Conservation (phyloP, 805 yeast species). For the Candida oleophila region DNA sequence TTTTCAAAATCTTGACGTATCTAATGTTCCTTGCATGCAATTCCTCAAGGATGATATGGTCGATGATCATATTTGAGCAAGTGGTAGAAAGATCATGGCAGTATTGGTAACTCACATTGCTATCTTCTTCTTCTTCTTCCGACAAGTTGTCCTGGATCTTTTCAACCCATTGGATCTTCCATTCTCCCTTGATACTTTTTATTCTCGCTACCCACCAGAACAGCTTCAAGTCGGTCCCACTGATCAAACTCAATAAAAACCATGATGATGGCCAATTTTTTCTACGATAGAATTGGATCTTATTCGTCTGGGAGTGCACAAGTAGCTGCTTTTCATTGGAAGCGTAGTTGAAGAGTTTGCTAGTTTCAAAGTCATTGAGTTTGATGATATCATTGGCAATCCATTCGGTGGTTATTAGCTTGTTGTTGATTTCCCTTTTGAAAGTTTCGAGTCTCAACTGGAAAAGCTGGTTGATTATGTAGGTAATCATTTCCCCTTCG, state of each 20-base stretch:
- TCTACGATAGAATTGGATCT: constrained; percentile 43
- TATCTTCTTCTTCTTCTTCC: not conserved
- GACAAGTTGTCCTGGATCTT: constrained; percentile 15
- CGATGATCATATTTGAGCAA: constrained; percentile 48
- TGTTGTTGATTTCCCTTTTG: constrained; percentile 50
- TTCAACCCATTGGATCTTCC: constrained; percentile 55
- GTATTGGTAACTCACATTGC: constrained; percentile 25
- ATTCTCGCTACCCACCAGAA: constrained; percentile 56
- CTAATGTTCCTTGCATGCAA: constrained; percentile 39
- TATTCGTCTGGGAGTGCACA: constrained; percentile 3
- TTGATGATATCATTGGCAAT: constrained; percentile 53
- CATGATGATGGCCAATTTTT: constrained; percentile 58
- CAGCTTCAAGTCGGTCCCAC: constrained; percentile 34
- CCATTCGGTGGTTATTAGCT: constrained; percentile 71
- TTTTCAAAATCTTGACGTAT: constrained; percentile 26
- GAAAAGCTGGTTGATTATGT: constrained; percentile 35
- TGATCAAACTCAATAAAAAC: constrained; percentile 46
- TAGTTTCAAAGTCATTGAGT: constrained; percentile 45
- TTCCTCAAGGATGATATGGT: constrained; percentile 54
- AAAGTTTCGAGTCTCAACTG: constrained; percentile 50
- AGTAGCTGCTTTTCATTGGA: not conserved
- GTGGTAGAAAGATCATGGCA: constrained; percentile 39
- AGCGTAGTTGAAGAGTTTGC: not conserved
- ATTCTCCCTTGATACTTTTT: constrained; percentile 49
- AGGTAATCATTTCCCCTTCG: constrained; percentile 30